Conservation (phyloP, 2,329 filamentous ascomycete species). For the Mariannaea elegans region DNA sequence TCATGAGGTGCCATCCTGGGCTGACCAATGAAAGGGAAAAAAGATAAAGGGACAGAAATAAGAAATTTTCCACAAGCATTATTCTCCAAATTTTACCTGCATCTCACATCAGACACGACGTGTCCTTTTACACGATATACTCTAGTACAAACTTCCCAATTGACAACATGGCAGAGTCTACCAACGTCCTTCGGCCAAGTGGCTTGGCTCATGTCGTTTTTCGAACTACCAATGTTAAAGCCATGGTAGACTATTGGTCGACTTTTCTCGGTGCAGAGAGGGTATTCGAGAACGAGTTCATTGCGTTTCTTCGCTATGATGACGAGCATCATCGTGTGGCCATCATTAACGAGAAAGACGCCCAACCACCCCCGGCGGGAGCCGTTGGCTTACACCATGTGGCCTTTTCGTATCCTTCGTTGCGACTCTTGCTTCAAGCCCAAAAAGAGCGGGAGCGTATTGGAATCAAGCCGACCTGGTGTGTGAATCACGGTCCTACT, state of each 20-base stretch:
- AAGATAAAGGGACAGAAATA: too few relatives aligned
- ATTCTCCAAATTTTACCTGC: too few relatives aligned
- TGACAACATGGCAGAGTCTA: too few relatives aligned
- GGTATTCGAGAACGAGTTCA: background rate
- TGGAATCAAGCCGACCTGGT: conserved; percentile 16
- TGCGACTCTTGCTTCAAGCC: background rate
- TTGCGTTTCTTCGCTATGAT: conserved; percentile 4
- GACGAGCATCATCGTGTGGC: conserved; percentile 12
- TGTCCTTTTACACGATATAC: too few relatives aligned
- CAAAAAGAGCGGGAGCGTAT: background rate
- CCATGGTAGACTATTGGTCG: conserved; percentile 4
- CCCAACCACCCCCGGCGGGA: background rate
- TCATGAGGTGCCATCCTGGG: too few relatives aligned
- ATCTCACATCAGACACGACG: too few relatives aligned
- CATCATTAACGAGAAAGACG: background rate
- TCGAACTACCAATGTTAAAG: conserved; percentile 4
- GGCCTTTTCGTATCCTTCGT: background rate
- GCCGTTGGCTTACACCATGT: background rate
- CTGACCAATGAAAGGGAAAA: too few relatives aligned
- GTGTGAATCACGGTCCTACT: conserved; percentile 22
- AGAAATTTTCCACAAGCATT: too few relatives aligned
- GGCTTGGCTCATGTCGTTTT: conserved; percentile 6
- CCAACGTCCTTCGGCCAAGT: background rate
- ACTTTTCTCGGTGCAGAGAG: conserved; percentile 4
- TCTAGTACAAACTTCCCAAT: too few relatives aligned